Base-by-base conservation (phyloP, 768 basidiomycete genomes). In the Porphyrellus cyaneotinctus region DNA sequence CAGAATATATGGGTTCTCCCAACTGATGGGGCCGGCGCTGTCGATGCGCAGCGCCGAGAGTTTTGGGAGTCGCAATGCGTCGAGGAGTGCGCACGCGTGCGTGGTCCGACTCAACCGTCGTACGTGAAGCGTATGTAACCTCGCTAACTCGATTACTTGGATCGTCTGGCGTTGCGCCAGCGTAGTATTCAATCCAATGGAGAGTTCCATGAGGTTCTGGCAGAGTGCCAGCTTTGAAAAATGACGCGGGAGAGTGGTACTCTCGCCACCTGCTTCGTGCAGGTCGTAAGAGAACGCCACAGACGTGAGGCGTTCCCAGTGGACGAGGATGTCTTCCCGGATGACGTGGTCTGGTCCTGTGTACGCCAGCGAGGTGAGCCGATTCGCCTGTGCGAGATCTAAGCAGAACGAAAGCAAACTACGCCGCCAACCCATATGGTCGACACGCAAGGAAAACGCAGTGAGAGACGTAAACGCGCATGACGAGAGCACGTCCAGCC, bases 351-450 rank as follows among this genome's bases (percentile, higher is more conserved):
- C 63, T n/a, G 63, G 65, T 3, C 63, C 63, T 9, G 65, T 63
- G 45, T 60, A 66, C 4, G 60, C 61, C 20, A 66, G 43, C 13
- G 60, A 60, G 6, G 45, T 57, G 32, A 66, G 65, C 18, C 12
- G 58, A 13, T 3, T 43, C 1, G 65, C 63, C 15, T 44, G 54
- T 0, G 48, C 17, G 24, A 66, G 61, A 43, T 67, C 63, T 22
- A 66, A 54, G 18, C 14, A 22, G 20, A 64, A 45, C n/a, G 60
- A 63, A 31, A 57, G 50, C 14, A 57, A 52, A 23, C 60, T 54
- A 24, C 57, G 50, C 18, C 62, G 60, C 65, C 65, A 64, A 20
- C 63, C 63, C 62, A 66, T 64, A 44, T 67, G 65, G 26, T 66
- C 65, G 23, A 57, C 52, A 24, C 64, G 65, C 4, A 60, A 46